Evolutionary conservation across 2,329 filamentous ascomycete genomes (phyloP).

Genomic region (Tolypocladium tropicale): DNA sequence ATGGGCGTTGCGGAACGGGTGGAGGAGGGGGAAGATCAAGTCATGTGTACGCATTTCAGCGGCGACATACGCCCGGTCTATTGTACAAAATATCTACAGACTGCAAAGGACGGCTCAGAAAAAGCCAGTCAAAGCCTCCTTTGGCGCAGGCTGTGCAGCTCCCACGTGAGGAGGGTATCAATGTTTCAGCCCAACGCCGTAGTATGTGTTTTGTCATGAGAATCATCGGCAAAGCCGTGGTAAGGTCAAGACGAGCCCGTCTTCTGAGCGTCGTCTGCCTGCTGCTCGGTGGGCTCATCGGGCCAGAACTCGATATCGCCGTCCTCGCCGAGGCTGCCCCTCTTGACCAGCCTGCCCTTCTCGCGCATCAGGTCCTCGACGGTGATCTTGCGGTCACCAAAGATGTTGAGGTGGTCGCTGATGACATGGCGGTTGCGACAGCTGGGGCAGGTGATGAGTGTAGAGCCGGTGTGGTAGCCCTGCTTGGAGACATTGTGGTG

Average conservation of each 20-base stretch:
- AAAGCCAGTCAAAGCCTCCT: not conserved
- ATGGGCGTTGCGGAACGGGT: constrained; percentile 15
- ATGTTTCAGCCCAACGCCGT: not conserved
- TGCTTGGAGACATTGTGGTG: constrained; percentile 84
- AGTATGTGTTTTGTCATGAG: not conserved
- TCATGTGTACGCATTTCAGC: not conserved
- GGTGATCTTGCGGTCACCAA: constrained; percentile 58
- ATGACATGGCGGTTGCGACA: constrained; percentile 89
- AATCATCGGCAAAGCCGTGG: not conserved
- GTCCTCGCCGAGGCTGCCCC: constrained; percentile 59
- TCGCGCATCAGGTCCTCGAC: constrained; percentile 70
- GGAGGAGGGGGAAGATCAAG: no score
- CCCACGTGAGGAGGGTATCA: not conserved
- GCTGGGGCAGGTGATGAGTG: constrained; percentile 76
- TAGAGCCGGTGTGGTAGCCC: constrained; percentile 84
- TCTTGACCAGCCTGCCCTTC: constrained; percentile 64
- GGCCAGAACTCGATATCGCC: constrained; percentile 93
- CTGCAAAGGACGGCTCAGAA: not conserved
- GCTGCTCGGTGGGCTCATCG: constrained; percentile 39
- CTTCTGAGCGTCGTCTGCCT: not conserved
- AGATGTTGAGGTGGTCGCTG: constrained; percentile 74
- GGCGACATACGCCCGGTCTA: not conserved
- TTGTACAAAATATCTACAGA: not conserved
- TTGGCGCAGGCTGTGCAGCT: not conserved
- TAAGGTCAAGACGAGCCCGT: not conserved